Conservation (phyloP, 345 rosid genomes). For the Mangifera indica region DNA sequence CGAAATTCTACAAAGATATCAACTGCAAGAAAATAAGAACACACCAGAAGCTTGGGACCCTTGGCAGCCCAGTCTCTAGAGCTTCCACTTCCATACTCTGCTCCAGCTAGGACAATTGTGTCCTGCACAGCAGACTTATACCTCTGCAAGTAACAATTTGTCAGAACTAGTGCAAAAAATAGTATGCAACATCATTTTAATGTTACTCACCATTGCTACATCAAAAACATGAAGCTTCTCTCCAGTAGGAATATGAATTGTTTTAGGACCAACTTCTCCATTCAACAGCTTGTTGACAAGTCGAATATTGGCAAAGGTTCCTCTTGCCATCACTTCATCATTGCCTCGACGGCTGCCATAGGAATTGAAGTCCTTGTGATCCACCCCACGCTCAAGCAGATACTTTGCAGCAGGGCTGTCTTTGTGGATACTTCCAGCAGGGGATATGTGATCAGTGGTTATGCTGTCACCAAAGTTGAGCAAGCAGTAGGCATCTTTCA, state of each 20-base stretch:
- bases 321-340: constrained; percentile 81
- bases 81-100: constrained; percentile 88
- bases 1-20: too few species aligned
- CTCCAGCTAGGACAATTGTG: constrained; percentile 76
- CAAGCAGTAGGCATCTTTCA: constrained; percentile 82
- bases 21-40: background rate
- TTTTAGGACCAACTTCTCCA: constrained; percentile 86
- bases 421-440: constrained; percentile 81
- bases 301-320: constrained; percentile 85
- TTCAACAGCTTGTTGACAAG: constrained; percentile 70
- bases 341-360: constrained; percentile 86
- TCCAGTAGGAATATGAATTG: constrained; percentile 71
- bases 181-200: background rate
- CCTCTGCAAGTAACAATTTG: constrained; percentile 37
- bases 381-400: constrained; percentile 67
- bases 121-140: constrained; percentile 67
- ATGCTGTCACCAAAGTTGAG: constrained; percentile 79
- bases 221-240: constrained; percentile 72
- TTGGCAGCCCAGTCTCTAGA: constrained; percentile 96
- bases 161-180: too few species aligned
- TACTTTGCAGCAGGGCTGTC: constrained; percentile 78
- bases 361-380: constrained; percentile 62
- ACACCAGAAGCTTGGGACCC: constrained; percentile 78
- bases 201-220: constrained; percentile 66
- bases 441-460: constrained; percentile 89